phyloP scores from a whole-genome alignment of 2,329 filamentous ascomycete genomes.

The Penicillium sp. region DNA sequence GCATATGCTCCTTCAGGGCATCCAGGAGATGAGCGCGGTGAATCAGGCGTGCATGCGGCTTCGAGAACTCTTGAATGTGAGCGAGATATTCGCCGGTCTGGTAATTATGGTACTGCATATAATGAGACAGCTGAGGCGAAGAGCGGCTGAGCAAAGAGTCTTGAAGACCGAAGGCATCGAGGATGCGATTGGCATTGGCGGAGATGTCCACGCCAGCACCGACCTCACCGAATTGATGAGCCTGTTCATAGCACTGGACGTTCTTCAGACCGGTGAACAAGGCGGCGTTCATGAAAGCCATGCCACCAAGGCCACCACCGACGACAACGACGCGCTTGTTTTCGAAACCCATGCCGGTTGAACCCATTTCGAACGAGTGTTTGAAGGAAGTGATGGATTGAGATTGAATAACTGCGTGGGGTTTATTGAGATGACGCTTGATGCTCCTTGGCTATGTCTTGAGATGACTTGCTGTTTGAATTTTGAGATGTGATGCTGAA shows the following conservation, averaged over 20 bases:
- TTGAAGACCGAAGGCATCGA: conserved; percentile 32
- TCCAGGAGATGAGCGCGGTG: conserved; percentile 37
- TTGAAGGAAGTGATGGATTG: too few species aligned
- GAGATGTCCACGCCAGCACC: conserved; percentile 41
- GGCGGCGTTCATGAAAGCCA: conserved; percentile 38
- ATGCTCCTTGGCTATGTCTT: too few species aligned
- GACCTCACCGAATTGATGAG: conserved; percentile 37
- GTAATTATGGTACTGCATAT: conserved; percentile 32
- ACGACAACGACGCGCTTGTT: conserved; percentile 33
- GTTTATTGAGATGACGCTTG: too few species aligned
- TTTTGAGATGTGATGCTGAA: too few species aligned
- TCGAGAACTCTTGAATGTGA: conserved; percentile 29
- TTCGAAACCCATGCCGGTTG: conserved; percentile 25
- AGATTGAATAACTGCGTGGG: too few species aligned
- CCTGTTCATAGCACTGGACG: conserved; percentile 38
- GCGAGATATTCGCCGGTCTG: conserved; percentile 28
- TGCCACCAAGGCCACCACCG: conserved; percentile 38
- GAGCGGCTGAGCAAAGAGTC: conserved; percentile 35
- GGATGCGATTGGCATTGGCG: conserved; percentile 35
- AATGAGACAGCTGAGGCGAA: conserved; percentile 30
- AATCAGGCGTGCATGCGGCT: conserved; percentile 26
- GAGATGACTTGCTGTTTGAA: too few species aligned
- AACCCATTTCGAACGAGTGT: too few species aligned
- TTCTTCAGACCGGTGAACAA: conserved; percentile 33
- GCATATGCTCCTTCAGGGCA: conserved; percentile 34